Percentiles rank a stretch among this genome's conserved stretches.
Conservation (phyloP, 768 basidiomycete species). For the Tylopilus sp. region DNA sequence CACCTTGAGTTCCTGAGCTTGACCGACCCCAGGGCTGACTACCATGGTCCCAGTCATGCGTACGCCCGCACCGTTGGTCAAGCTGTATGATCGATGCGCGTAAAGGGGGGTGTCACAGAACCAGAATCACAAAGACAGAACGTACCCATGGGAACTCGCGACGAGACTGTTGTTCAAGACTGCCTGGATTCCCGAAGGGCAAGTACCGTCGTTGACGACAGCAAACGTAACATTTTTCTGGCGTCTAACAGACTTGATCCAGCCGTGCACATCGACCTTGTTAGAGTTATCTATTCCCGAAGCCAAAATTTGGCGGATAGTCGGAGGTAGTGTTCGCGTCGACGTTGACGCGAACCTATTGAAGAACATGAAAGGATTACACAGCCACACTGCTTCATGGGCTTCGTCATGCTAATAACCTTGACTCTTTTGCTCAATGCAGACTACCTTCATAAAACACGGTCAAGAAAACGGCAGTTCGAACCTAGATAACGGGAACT, state of each 20-base stretch:
- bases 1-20: slow-evolving; percentile 51
- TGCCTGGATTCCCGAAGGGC: slow-evolving; percentile 66
- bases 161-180: slow-evolving; percentile 48
- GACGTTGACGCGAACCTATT: slow-evolving; percentile 30
- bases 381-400: slow-evolving; percentile 34
- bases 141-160: slow-evolving; percentile 20
- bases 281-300: slow-evolving; percentile 8
- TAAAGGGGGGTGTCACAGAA: background rate
- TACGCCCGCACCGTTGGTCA: slow-evolving; percentile 58
- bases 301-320: slow-evolving; percentile 38
- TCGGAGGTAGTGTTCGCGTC: slow-evolving; percentile 24
- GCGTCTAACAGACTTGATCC: slow-evolving; percentile 80
- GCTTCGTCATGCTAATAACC: too few species aligned
- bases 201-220: slow-evolving; percentile 79
- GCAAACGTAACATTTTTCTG: slow-evolving; percentile 91
- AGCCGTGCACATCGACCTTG: slow-evolving; percentile 58
- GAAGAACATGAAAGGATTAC: slow-evolving; percentile 22
- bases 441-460: too few species aligned
- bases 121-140: background rate
- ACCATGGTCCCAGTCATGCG: slow-evolving; percentile 44
- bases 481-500: too few species aligned
- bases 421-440: too few species aligned
- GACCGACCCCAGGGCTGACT: slow-evolving; percentile 46
- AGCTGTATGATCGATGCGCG: slow-evolving; percentile 25
- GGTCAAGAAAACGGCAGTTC: too few species aligned